Evolutionary conservation across 139 green algal genomes (phyloP), one percentile per base, ranked within the genome.

Genomic region (Chlamydomonas eustigma): DNA sequence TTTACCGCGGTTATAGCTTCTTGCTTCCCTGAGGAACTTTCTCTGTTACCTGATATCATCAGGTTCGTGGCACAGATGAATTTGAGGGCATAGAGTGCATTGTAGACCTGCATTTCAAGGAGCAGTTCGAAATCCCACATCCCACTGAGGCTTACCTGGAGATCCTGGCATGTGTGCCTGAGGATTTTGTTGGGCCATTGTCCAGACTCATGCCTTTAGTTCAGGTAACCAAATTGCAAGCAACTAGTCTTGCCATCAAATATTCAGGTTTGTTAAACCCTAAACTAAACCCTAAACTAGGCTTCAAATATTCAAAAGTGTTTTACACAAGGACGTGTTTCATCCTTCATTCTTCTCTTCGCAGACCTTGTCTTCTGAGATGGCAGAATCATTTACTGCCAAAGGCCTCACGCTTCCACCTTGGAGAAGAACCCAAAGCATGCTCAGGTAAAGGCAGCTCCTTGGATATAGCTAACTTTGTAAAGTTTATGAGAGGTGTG

Each of bases 401-500:
- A 65, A 64, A 37, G 76, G 68, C 34, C 73, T 86, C 24, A 68
- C 73, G 12, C 63, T 83, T 35, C 73, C 81, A 3, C 81, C 81
- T 39, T 86, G 81, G 81, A 58, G 81, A 37, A 51, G 70, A 0
- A 73, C 77, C 5, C 18, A 44, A 8, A 35, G 70, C 58, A 86
- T 86, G 77, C 73, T 86, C 2, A 80, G 73, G 52, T 68, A 28
- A n/a, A n/a, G n/a, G n/a, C n/a, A n/a, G n/a, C n/a, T n/a, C n/a
- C n/a, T n/a, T n/a, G n/a, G n/a, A n/a, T n/a, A n/a, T n/a, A n/a
- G n/a, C n/a, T n/a, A n/a, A n/a, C n/a, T n/a, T n/a, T n/a, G n/a
- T n/a, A n/a, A n/a, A n/a, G n/a, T n/a, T n/a, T n/a, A n/a, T n/a
- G n/a, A n/a, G n/a, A n/a, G n/a, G n/a, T n/a, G n/a, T n/a, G n/a